Percentiles rank a stretch among this genome's conserved stretches.
These are phyloP conservation scores for Tylopilus plumbeoviolaceoides DNA, from an alignment of 768 basidiomycete species.

Conservation along the genomic window DNA sequence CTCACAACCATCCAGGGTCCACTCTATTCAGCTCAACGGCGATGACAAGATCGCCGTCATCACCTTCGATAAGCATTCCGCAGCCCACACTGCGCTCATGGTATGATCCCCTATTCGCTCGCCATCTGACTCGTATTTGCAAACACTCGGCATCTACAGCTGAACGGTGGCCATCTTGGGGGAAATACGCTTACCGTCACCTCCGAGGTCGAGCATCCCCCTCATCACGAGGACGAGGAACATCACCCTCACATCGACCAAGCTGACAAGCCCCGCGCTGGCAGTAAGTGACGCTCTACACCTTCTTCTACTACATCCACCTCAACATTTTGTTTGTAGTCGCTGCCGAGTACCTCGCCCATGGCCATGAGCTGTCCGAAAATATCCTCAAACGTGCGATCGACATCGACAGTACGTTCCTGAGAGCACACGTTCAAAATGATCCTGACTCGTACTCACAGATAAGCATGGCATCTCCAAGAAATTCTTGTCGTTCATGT, in stretches of 20 bases:
- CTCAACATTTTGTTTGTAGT: conserved; percentile 39
- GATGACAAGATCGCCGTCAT: conserved; percentile 57
- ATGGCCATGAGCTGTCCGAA: conserved; percentile 82
- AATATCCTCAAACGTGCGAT: conserved; percentile 73
- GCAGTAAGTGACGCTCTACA: conserved; percentile 45
- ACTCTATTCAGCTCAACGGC: conserved; percentile 54
- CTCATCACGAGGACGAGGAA: conserved; percentile 43
- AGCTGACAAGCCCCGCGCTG: conserved; percentile 87
- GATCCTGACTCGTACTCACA: conserved; percentile 20
- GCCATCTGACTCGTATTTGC: background rate
- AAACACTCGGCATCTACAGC: conserved; percentile 31
- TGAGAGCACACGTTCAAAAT: background rate
- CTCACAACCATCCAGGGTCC: conserved; percentile 46
- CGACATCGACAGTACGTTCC: conserved; percentile 59
- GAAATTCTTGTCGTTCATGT: conserved; percentile 78
- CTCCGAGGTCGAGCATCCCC: conserved; percentile 58
- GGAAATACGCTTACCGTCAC: conserved; percentile 66
- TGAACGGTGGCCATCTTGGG: conserved; percentile 76
- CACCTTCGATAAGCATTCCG: conserved; percentile 77
- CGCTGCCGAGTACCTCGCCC: conserved; percentile 90
- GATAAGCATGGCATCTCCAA: conserved; percentile 85
- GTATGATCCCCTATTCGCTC: conserved; percentile 29
- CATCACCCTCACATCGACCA: conserved; percentile 55
- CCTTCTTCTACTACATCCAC: background rate
- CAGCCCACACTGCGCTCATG: conserved; percentile 86